Evolutionary conservation across 805 yeast genomes (phyloP).

Genomic region (Pichia paraexigua): DNA sequence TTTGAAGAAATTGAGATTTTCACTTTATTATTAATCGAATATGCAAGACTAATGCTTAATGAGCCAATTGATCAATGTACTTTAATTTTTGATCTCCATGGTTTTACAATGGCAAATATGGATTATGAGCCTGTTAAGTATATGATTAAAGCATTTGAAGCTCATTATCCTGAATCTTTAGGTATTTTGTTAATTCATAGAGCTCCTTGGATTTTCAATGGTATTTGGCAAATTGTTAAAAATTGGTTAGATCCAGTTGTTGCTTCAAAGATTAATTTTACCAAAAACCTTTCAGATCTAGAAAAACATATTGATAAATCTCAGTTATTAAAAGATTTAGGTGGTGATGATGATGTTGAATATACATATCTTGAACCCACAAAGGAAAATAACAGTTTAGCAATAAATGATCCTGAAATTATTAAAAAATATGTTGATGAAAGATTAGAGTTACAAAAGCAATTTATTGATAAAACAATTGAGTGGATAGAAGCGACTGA

Average conservation of each 20-base stretch:
- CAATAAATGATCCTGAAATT: slow-evolving; percentile 36
- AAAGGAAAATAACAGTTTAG: slow-evolving; percentile 44
- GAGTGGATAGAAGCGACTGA: slow-evolving; percentile 68
- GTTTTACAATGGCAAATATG: slow-evolving; percentile 85
- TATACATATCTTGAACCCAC: slow-evolving; percentile 57
- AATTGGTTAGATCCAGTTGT: slow-evolving; percentile 97
- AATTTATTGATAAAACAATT: slow-evolving; percentile 57
- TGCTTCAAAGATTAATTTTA: slow-evolving; percentile 81
- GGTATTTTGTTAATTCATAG: slow-evolving; percentile 80
- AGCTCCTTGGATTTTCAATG: slow-evolving; percentile 95
- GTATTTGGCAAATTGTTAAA: slow-evolving; percentile 89
- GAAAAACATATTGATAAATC: slow-evolving; percentile 49
- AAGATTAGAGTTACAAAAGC: slow-evolving; percentile 45
- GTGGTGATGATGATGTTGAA: slow-evolving; percentile 60
- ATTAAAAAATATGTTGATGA: slow-evolving; percentile 24
- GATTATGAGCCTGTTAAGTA: slow-evolving; percentile 89
- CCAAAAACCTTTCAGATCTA: slow-evolving; percentile 63
- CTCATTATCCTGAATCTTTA: slow-evolving; percentile 91
- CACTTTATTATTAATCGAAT: slow-evolving; percentile 72
- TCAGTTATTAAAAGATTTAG: slow-evolving; percentile 61
- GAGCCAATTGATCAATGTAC: slow-evolving; percentile 78
- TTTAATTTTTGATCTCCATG: slow-evolving; percentile 78
- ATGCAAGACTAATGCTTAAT: slow-evolving; percentile 63
- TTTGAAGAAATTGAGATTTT: slow-evolving; percentile 66
- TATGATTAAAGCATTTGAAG: slow-evolving; percentile 83